Conservation (phyloP, 2,329 filamentous ascomycete species). For the Cladophialophora chaetospira region DNA sequence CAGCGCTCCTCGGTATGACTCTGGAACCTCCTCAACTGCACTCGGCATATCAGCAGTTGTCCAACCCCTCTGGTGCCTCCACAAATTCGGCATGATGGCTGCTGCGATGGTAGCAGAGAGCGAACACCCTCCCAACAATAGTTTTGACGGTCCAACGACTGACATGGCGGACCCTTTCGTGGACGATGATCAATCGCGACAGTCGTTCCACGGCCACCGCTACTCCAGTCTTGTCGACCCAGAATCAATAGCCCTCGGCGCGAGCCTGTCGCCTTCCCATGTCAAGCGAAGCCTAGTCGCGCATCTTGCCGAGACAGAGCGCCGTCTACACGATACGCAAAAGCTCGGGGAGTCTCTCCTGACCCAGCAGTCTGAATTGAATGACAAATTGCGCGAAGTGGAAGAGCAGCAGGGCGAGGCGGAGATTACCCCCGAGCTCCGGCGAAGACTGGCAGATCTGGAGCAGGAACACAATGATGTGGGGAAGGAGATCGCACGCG, state of each 20-base stretch:
- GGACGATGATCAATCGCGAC: constrained; percentile 36
- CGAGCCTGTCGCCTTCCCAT: constrained; percentile 77
- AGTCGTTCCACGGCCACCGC: constrained; percentile 57
- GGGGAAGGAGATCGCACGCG: constrained; percentile 82
- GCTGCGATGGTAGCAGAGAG: constrained; percentile 18
- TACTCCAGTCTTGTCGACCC: constrained; percentile 77
- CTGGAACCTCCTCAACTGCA: constrained; percentile 4
- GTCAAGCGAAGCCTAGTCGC: constrained; percentile 87
- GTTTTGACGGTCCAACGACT: constrained; percentile 22
- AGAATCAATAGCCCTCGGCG: constrained; percentile 74
- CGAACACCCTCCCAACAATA: constrained; percentile 18
- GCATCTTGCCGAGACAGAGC: constrained; percentile 88
- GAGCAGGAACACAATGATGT: constrained; percentile 96
- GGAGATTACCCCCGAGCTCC: constrained; percentile 80
- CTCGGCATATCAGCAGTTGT: constrained; percentile 10
- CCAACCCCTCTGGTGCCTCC: neutral
- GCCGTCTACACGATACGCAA: constrained; percentile 86
- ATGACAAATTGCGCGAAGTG: constrained; percentile 79
- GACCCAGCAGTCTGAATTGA: constrained; percentile 80
- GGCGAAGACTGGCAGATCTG: constrained; percentile 78
- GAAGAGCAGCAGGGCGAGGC: constrained; percentile 74
- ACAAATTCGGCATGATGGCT: constrained; percentile 19
- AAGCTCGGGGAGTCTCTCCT: constrained; percentile 85
- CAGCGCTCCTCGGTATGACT: constrained; percentile 14
- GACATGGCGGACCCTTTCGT: constrained; percentile 44